Evolutionary conservation across 352 stramenopile genomes (phyloP).

Genomic region (Aphanomyces stellatus): DNA sequence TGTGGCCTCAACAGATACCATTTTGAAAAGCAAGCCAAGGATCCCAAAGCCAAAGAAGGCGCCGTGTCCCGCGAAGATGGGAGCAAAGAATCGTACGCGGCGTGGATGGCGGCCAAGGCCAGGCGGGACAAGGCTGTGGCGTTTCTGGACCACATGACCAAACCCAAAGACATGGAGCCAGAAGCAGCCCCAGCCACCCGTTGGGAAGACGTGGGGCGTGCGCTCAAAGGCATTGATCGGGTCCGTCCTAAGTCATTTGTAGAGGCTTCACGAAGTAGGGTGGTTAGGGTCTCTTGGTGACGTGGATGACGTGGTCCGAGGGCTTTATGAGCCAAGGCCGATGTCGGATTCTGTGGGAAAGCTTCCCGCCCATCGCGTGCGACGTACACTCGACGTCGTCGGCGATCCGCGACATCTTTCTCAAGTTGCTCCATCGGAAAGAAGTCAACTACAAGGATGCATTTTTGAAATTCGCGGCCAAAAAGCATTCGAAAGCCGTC

Average conservation of each 20-base stretch:
- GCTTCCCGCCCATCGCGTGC: constrained; percentile 71
- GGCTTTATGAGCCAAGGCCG: constrained; percentile 38
- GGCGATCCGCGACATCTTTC: constrained; percentile 78
- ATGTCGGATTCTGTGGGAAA: constrained; percentile 81
- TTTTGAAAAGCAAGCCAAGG: constrained; percentile 63
- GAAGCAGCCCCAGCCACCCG: constrained; percentile 29
- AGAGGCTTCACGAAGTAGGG: neutral
- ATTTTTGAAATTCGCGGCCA: constrained; percentile 58
- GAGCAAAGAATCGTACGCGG: constrained; percentile 60
- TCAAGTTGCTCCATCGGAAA: constrained; percentile 86
- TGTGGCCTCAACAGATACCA: constrained; percentile 11
- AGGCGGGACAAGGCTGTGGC: constrained; percentile 66
- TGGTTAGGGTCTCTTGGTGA: constrained; percentile 42
- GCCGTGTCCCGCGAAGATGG: constrained; percentile 30
- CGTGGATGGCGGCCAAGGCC: constrained; percentile 73
- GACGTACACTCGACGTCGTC: constrained; percentile 85
- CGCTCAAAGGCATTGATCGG: constrained; percentile 82
- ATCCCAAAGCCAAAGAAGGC: constrained; percentile 28
- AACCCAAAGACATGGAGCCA: constrained; percentile 24
- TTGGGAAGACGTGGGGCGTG: constrained; percentile 77
- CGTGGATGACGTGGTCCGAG: constrained; percentile 79
- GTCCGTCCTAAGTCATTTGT: neutral
- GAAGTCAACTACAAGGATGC: constrained; percentile 78
- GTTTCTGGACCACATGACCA: constrained; percentile 57
- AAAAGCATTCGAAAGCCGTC: constrained; percentile 49